Evolutionary conservation across 805 yeast genomes (phyloP).

Genomic region (Candida silvicultrix): DNA sequence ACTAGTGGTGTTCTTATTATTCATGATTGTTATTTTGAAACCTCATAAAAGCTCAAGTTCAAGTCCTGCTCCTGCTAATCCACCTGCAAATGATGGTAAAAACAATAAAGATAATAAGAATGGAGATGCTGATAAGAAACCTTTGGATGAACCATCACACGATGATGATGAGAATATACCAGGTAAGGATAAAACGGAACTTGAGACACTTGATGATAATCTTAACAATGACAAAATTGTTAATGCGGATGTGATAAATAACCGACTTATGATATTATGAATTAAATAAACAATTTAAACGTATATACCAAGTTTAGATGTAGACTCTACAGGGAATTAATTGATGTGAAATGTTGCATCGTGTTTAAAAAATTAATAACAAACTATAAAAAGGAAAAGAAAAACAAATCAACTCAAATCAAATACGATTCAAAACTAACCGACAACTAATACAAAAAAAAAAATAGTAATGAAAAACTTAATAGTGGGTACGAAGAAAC

Average conservation of each 20-base stretch:
- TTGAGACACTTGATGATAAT: neutral
- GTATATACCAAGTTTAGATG: too few relatives aligned
- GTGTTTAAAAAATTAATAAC: neutral
- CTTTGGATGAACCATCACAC: neutral
- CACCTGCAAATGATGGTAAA: constrained; percentile 12
- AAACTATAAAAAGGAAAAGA: neutral
- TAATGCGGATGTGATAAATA: neutral
- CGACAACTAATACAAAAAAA: neutral
- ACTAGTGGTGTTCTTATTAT: constrained; percentile 62
- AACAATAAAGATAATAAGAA: constrained; percentile 10
- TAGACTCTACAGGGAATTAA: too few relatives aligned
- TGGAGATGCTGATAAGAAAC: constrained; percentile 15
- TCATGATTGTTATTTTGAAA: constrained; percentile 65
- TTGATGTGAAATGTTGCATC: too few relatives aligned
- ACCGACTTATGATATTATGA: neutral
- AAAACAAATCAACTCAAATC: neutral
- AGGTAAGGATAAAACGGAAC: constrained; percentile 7
- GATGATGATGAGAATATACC: constrained; percentile 3
- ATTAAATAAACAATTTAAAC: too few relatives aligned
- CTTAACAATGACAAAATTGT: neutral
- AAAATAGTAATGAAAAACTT: neutral
- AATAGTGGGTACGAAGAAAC: neutral
- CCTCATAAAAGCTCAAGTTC: constrained; percentile 30
- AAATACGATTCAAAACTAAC: neutral
- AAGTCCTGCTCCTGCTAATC: neutral